A percentile compares a stretch with the other conserved stretches of the same genome.
Conservation (phyloP, 352 stramenopile species). For the Phytophthora fragariaefolia region DNA sequence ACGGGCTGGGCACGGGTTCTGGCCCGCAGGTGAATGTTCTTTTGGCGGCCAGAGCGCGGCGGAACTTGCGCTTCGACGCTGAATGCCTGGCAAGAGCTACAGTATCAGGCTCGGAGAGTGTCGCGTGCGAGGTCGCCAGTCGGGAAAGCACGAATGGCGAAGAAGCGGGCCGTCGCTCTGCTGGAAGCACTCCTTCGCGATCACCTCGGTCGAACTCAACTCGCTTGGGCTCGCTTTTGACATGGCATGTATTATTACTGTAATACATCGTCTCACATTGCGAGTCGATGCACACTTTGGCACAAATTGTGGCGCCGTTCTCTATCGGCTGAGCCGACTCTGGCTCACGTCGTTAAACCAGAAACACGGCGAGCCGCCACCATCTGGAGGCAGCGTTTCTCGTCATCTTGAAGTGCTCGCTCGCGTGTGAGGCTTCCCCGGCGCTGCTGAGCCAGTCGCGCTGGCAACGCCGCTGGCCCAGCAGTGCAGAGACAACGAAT, state of each 20-base stretch:
- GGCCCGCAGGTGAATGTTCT: slow-evolving; percentile 37
- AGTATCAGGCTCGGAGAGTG: slow-evolving; percentile 9
- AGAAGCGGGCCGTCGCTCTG: slow-evolving; percentile 9
- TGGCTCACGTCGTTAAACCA: background rate
- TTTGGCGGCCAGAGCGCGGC: slow-evolving; percentile 19
- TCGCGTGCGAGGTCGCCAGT: slow-evolving; percentile 1
- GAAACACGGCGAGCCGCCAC: background rate
- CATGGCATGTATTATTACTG: background rate
- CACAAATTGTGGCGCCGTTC: background rate
- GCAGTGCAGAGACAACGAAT: slow-evolving; percentile 9
- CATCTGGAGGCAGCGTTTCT: background rate
- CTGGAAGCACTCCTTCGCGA: background rate
- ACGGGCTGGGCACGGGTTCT: slow-evolving; percentile 13
- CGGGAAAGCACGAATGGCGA: slow-evolving; percentile 2
- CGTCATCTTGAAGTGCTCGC: slow-evolving; percentile 19
- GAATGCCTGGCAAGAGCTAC: slow-evolving; percentile 1
- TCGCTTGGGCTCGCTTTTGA: too few species aligned
- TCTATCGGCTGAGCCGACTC: background rate
- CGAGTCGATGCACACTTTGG: background rate
- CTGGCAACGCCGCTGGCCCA: too few species aligned
- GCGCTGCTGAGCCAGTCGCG: background rate
- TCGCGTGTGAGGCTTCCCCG: background rate
- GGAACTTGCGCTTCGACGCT: slow-evolving; percentile 7
- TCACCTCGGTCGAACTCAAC: background rate
- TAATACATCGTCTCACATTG: background rate